Conservation (phyloP, 345 rosid genomes). For the Corchorus capsularis region DNA sequence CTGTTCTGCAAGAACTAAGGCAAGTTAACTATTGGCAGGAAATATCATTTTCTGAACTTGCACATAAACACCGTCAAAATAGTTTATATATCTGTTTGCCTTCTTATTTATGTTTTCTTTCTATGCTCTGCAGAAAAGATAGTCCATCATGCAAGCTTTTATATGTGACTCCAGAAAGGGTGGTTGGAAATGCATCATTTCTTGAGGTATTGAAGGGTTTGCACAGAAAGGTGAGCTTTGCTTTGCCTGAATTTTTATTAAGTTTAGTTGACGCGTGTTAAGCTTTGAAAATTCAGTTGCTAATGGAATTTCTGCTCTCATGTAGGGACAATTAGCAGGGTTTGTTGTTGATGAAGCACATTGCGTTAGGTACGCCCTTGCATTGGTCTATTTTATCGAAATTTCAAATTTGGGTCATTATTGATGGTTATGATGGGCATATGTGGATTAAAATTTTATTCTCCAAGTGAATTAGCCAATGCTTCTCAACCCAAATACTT, state of each 20-base stretch:
- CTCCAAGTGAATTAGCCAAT: not conserved
- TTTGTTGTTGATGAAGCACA: slow-evolving; percentile 95
- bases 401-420: not conserved
- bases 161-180: slow-evolving; percentile 92
- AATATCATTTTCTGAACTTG: not conserved
- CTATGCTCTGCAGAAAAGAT: slow-evolving; percentile 50
- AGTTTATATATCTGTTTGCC: not conserved
- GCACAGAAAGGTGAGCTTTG: slow-evolving; percentile 57
- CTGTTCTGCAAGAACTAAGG: slow-evolving; percentile 86
- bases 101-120: slow-evolving; percentile 13
- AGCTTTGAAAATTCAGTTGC: slow-evolving; percentile 11
- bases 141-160: slow-evolving; percentile 87
- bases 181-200: slow-evolving; percentile 70
- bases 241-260: not conserved
- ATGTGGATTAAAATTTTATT: not conserved
- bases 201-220: slow-evolving; percentile 57
- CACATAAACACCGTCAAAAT: slow-evolving; percentile 1
- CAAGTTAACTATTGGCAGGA: slow-evolving; percentile 28
- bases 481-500: not conserved
- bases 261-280: not conserved
- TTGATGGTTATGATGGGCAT: not conserved
- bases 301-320: slow-evolving; percentile 8
- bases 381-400: not conserved
- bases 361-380: slow-evolving; percentile 70
- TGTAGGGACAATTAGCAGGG: slow-evolving; percentile 69